These are phyloP conservation scores for Candida sp. DNA, from an alignment of 1,139 yeast species.

Conservation along the genomic window DNA sequence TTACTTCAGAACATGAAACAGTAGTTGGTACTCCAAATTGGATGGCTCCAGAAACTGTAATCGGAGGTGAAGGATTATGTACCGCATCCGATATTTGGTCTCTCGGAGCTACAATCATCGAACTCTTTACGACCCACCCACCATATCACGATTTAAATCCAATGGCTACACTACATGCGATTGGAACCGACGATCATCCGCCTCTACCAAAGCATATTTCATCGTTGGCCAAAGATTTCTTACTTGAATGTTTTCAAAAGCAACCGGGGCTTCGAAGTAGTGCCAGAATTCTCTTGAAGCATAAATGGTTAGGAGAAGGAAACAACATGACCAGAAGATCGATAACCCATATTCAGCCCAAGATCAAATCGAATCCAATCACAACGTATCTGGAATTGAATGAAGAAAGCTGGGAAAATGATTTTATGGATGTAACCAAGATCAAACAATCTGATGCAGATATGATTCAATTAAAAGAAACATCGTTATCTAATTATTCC, in stretches of 20 bases:
- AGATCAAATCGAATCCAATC: slow-evolving; percentile 17
- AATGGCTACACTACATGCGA: slow-evolving; percentile 90
- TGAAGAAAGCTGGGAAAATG: slow-evolving; percentile 38
- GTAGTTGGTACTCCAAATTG: slow-evolving; percentile 75
- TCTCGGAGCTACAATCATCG: slow-evolving; percentile 92
- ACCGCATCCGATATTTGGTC: slow-evolving; percentile 92
- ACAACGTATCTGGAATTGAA: slow-evolving; percentile 22
- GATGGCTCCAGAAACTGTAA: slow-evolving; percentile 84
- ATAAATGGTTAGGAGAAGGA: slow-evolving; percentile 53
- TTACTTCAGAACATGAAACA: slow-evolving; percentile 37
- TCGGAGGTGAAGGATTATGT: slow-evolving; percentile 80
- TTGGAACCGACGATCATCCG: slow-evolving; percentile 81
- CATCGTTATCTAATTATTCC: neutral
- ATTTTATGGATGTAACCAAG: slow-evolving; percentile 20
- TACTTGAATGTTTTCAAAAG: slow-evolving; percentile 75
- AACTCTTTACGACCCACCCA: slow-evolving; percentile 80
- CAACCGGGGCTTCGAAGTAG: slow-evolving; percentile 59
- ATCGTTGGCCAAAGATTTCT: slow-evolving; percentile 55
- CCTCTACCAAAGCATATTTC: slow-evolving; percentile 68
- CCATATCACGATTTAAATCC: slow-evolving; percentile 82
- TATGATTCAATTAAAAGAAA: slow-evolving; percentile 7
- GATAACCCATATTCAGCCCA: slow-evolving; percentile 5
- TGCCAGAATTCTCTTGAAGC: slow-evolving; percentile 55
- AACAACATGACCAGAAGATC: slow-evolving; percentile 4
- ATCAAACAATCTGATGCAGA: slow-evolving; percentile 5